phyloP scores from a whole-genome alignment of 495 filamentous ascomycete genomes.

The Cudoniella acicularis region DNA sequence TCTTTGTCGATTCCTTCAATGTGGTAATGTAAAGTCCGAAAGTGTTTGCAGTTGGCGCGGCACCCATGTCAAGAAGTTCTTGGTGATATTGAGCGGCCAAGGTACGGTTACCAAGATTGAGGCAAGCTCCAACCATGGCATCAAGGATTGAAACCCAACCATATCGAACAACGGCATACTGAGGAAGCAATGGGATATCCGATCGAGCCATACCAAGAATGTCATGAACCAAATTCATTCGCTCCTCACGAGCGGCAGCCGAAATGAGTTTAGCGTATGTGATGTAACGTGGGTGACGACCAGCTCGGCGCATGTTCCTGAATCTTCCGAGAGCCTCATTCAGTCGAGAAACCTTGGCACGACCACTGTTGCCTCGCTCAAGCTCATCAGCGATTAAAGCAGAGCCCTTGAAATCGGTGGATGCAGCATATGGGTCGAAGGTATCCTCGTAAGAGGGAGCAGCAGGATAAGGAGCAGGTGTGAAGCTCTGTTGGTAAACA shows the following conservation, averaged over 20 bases:
- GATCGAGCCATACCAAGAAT: slow-evolving; percentile 81
- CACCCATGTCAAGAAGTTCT: slow-evolving; percentile 82
- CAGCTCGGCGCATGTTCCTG: slow-evolving; percentile 86
- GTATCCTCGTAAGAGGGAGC: slow-evolving; percentile 61
- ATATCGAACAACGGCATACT: slow-evolving; percentile 81
- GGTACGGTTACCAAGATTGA: slow-evolving; percentile 74
- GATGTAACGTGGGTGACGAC: slow-evolving; percentile 89
- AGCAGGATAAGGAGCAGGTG: slow-evolving; percentile 14
- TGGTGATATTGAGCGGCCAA: slow-evolving; percentile 83
- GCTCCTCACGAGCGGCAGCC: slow-evolving; percentile 77
- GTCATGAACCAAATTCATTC: slow-evolving; percentile 76
- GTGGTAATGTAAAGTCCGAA: slow-evolving; percentile 98
- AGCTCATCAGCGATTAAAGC: slow-evolving; percentile 83
- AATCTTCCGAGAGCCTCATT: slow-evolving; percentile 79
- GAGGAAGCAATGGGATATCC: slow-evolving; percentile 78
- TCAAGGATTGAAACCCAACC: slow-evolving; percentile 95
- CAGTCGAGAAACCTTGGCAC: slow-evolving; percentile 63
- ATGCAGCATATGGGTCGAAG: slow-evolving; percentile 84
- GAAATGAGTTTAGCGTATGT: slow-evolving; percentile 94
- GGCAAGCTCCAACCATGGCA: slow-evolving; percentile 90
- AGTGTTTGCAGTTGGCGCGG: slow-evolving; percentile 91
- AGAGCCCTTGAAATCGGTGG: slow-evolving; percentile 88
- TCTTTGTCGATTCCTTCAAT: slow-evolving; percentile 92
- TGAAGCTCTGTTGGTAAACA: slow-evolving; percentile 32
- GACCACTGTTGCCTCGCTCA: slow-evolving; percentile 62